These are phyloP conservation scores for Candida pseudofarinosa DNA, from an alignment of 805 yeast genomes.

Conservation along the genomic window DNA sequence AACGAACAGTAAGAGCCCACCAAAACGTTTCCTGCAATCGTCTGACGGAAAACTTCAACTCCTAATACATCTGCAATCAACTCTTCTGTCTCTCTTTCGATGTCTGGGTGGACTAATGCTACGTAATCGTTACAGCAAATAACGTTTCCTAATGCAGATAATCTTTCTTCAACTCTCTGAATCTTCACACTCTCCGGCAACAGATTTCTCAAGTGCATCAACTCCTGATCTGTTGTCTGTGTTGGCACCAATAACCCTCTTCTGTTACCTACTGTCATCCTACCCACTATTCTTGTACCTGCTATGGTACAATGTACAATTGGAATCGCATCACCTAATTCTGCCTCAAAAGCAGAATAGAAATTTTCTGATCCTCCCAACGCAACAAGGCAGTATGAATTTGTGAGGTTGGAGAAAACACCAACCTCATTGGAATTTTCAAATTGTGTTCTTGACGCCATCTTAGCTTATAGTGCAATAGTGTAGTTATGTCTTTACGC, in stretches of 20 bases:
- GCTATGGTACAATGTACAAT: constrained; percentile 97
- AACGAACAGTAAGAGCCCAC: constrained; percentile 95
- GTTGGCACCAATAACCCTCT: constrained; percentile 96
- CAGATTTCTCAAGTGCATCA: constrained; percentile 94
- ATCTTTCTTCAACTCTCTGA: constrained; percentile 96
- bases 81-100: constrained; percentile 98
- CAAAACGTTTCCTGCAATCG: constrained; percentile 95
- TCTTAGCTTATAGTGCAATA: no score
- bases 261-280: constrained; percentile 98
- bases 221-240: constrained; percentile 96
- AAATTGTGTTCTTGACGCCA: constrained; percentile 49
- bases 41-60: constrained; percentile 98
- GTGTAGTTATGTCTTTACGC: no score
- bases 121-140: constrained; percentile 98
- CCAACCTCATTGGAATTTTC: constrained; percentile 65
- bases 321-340: constrained; percentile 93
- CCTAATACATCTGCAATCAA: constrained; percentile 96
- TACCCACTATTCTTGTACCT: constrained; percentile 95
- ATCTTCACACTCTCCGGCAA: constrained; percentile 93
- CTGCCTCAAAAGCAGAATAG: constrained; percentile 95
- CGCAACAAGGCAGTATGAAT: constrained; percentile 93
- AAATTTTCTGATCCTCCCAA: constrained; percentile 87
- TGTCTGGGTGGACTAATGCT: constrained; percentile 98
- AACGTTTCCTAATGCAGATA: constrained; percentile 95
- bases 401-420: constrained; percentile 91